A percentile compares a stretch with the other conserved stretches of the same genome.
phyloP scores from a whole-genome alignment of 106 monocot species.

The Xerophyta viscosa region DNA sequence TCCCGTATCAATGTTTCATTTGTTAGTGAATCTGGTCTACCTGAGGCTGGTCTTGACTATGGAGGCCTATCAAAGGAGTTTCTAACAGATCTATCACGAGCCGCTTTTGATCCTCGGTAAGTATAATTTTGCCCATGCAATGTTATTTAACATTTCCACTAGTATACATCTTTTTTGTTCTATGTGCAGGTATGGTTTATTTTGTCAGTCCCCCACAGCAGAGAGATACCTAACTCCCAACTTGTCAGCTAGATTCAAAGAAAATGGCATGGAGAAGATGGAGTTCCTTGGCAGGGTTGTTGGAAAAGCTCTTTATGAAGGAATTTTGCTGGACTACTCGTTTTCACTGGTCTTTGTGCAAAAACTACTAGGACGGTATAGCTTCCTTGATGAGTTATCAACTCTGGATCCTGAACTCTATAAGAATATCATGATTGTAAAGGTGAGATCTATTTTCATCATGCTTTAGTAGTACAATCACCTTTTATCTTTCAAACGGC shows the following conservation, averaged over 20 bases:
- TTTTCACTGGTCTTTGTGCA: constrained; percentile 86
- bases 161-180: not conserved
- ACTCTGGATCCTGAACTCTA: constrained; percentile 85
- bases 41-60: constrained; percentile 92
- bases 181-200: constrained; percentile 57
- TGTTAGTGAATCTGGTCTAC: constrained; percentile 80
- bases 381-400: constrained; percentile 87
- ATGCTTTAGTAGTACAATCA: too few relatives aligned
- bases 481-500: too few relatives aligned
- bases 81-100: constrained; percentile 74
- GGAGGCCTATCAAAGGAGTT: constrained; percentile 97
- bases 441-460: constrained; percentile 35
- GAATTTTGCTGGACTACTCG: constrained; percentile 84
- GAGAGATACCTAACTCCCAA: constrained; percentile 72
- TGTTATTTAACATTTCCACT: too few relatives aligned
- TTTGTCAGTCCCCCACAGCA: constrained; percentile 57
- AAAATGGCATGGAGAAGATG: constrained; percentile 83
- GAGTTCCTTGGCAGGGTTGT: constrained; percentile 92
- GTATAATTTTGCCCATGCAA: too few relatives aligned
- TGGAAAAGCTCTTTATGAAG: constrained; percentile 96
- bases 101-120: constrained; percentile 81
- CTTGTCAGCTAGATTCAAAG: constrained; percentile 52
- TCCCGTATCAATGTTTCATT: constrained; percentile 84
- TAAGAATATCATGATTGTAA: constrained; percentile 77
- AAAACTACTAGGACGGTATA: constrained; percentile 81